Evolutionary conservation across 225 moss, liverwort and hornwort genomes (phyloP).

Genomic region (Polytrichum commune): DNA sequence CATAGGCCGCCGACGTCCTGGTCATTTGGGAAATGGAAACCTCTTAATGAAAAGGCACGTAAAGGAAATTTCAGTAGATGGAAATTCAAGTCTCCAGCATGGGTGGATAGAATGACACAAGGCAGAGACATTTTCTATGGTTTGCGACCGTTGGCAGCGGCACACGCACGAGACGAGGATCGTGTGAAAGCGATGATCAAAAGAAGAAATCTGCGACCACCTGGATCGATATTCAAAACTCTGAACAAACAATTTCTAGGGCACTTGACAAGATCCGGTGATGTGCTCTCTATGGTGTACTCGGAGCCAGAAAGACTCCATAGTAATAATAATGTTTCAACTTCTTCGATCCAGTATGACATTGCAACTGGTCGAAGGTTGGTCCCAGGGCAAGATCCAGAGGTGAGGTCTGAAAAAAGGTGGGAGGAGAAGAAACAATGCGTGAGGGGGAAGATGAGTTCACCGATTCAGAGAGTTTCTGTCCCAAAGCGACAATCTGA

Average conservation of each 20-base stretch:
- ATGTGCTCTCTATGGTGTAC: conserved; percentile 5
- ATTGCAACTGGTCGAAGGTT: conserved; percentile 35
- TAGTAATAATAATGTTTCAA: not conserved
- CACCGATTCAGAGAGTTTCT: no score
- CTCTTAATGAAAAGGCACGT: not conserved
- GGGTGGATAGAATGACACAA: conserved; percentile 53
- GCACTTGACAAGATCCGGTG: conserved; percentile 10
- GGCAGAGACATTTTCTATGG: conserved; percentile 23
- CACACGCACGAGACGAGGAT: conserved; percentile 17
- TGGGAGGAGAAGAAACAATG: conserved; percentile 1
- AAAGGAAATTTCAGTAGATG: conserved; percentile 4
- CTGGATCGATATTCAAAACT: conserved; percentile 13
- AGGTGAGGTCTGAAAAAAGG: conserved; percentile 3
- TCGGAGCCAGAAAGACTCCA: conserved; percentile 4
- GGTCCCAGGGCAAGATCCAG: conserved; percentile 21
- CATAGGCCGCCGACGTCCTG: no score
- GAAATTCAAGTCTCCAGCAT: conserved; percentile 27
- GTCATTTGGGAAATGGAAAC: conserved; percentile 20
- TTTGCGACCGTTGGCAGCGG: conserved; percentile 14
- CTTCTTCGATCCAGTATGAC: conserved; percentile 29
- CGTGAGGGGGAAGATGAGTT: conserved; percentile 1
- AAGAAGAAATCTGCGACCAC: conserved; percentile 18
- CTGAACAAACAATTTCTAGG: conserved; percentile 17
- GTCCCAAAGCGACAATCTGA: no score
- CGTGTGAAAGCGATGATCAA: conserved; percentile 12